Evolutionary conservation across 371 early-diverging fungal genomes (phyloP), one percentile per base, ranked within the genome.

Genomic region (Mortierella sp.): DNA sequence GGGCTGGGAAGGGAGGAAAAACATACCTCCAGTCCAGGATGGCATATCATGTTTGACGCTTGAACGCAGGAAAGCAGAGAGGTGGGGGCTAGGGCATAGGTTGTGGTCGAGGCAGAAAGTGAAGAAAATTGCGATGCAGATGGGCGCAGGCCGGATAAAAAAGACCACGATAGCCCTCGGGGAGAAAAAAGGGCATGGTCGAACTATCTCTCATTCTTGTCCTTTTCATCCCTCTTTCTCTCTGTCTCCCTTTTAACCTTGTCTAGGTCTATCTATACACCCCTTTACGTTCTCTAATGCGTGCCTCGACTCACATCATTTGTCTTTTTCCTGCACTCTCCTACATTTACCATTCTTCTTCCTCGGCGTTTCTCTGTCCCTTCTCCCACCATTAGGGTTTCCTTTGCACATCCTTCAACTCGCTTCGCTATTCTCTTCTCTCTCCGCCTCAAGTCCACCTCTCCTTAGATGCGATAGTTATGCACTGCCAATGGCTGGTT

Each of bases 71-170:
- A 51, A 51, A 56, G 27, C 7, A 56, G 55, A 24, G 12, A 14
- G 27, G 58, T 41, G 48, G 46, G 74, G 43, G 41, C 32, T 48
- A 48, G n/a, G 63, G 71, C 27, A 41, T 63, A 49, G 55, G 51
- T 51, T 51, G 46, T 46, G 48, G 48, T 46, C 12, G 51, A 51
- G 51, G 51, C 16, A 51, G 4, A 21, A 51, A 21, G 27, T 0
- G 49, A 24, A 24, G 51, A 70, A 10, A 56, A 29, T 24, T 56
- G 63, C 12, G 43, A 73, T 38, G 56, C n/a, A 44, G 38, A 46
- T 72, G 56, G 56, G 56, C 29, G 74, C 74, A 35, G 68, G 70
- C 60, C 11, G 68, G 70, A 51, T 35, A 49, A 65, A 75, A 65
- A 65, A 38, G 60, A 32, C 32, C 1, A 29, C 32, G 60, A 60